These are phyloP conservation scores for Meira nashicola DNA, from an alignment of 1,284 basidiomycete genomes.

Conservation along the genomic window DNA sequence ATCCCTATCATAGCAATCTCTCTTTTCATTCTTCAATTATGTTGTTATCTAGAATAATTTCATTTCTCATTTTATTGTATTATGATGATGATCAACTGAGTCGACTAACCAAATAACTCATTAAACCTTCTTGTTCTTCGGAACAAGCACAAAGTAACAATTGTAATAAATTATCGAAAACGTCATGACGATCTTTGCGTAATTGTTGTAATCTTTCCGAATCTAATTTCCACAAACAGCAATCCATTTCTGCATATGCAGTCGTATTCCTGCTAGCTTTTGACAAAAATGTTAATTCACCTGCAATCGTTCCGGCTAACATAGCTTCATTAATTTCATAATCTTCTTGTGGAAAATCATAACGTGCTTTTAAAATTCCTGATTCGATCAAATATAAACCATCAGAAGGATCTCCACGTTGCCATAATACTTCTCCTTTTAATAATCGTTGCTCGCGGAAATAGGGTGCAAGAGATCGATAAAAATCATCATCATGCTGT, in stretches of 20 bases:
- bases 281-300: conserved; percentile 40
- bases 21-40: background rate
- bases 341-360: conserved; percentile 47
- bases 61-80: conserved; percentile 34
- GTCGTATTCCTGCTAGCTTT: conserved; percentile 41
- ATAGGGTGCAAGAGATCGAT: conserved; percentile 62
- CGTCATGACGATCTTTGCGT: conserved; percentile 18
- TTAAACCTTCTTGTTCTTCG: conserved; percentile 48
- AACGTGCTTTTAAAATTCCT: conserved; percentile 48
- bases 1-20: too few relatives aligned
- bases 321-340: conserved; percentile 51
- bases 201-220: conserved; percentile 21
- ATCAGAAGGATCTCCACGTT: conserved; percentile 68
- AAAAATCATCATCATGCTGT: conserved; percentile 56
- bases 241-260: conserved; percentile 44
- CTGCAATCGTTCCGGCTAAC: conserved; percentile 51
- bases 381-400: conserved; percentile 56
- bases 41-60: conserved; percentile 29
- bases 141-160: conserved; percentile 41
- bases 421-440: conserved; percentile 69
- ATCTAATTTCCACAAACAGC: conserved; percentile 43
- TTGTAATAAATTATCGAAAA: conserved; percentile 32
- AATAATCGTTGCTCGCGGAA: conserved; percentile 64
- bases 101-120: conserved; percentile 48
- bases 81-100: conserved; percentile 47